A percentile compares a stretch with the other conserved stretches of the same genome.
phyloP scores from a whole-genome alignment of 2,329 filamentous ascomycete genomes.

The Geosmithia flava region DNA sequence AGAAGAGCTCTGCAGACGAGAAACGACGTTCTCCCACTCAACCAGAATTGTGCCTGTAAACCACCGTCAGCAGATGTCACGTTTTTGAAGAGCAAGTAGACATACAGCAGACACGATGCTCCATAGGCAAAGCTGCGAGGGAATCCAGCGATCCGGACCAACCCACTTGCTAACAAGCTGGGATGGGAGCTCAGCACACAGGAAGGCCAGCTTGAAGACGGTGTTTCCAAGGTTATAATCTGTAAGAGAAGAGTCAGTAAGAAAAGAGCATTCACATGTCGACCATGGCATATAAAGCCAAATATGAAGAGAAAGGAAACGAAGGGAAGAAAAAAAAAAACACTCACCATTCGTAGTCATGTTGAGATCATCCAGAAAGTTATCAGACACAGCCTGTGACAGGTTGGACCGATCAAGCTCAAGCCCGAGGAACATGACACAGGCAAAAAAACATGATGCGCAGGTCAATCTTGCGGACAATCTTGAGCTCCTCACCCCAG shows the following conservation, averaged over 20 bases:
- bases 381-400: slow-evolving; percentile 31
- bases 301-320: no score
- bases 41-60: slow-evolving; percentile 10
- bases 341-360: slow-evolving; percentile 26
- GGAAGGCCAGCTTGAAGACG: slow-evolving; percentile 16
- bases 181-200: slow-evolving; percentile 35
- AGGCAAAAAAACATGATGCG: slow-evolving; percentile 33
- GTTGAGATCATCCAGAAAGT: slow-evolving; percentile 28
- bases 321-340: not conserved
- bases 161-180: slow-evolving; percentile 47
- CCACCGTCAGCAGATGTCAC: not conserved
- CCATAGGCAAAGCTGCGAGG: slow-evolving; percentile 43
- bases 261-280: not conserved
- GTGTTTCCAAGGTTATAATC: slow-evolving; percentile 21
- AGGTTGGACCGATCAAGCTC: slow-evolving; percentile 37
- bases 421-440: slow-evolving; percentile 26
- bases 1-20: slow-evolving; percentile 17
- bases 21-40: slow-evolving; percentile 18
- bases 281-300: no score
- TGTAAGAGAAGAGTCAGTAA: not conserved
- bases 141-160: slow-evolving; percentile 48
- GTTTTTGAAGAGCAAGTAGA: not conserved
- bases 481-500: slow-evolving; percentile 17
- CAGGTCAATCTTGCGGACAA: slow-evolving; percentile 23
- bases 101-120: slow-evolving; percentile 31